Evolutionary conservation across 192 early-diverging fungal genomes (phyloP).

Genomic region (Gryganskiella cystojenkinii): DNA sequence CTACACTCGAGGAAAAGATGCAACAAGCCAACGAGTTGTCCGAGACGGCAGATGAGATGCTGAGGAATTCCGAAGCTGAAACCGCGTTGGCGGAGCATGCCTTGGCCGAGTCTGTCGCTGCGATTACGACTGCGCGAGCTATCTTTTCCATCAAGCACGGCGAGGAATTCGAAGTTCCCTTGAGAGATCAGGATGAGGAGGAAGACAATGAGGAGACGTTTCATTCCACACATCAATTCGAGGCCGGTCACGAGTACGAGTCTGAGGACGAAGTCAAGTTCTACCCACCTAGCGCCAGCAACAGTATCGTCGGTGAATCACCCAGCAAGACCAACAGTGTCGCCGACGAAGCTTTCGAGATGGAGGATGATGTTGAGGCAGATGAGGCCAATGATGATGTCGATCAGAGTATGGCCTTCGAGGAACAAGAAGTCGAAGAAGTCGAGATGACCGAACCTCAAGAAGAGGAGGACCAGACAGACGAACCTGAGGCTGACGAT

Average conservation of each 20-base stretch:
- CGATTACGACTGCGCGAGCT: too few relatives aligned
- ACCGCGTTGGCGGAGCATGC: too few relatives aligned
- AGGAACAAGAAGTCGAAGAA: not conserved
- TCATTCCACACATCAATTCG: constrained; percentile 27
- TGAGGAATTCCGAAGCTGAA: too few relatives aligned
- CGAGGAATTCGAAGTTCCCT: too few relatives aligned
- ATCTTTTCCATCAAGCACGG: too few relatives aligned
- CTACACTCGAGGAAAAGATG: too few relatives aligned
- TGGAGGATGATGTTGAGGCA: constrained; percentile 1
- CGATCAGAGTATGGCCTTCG: not conserved
- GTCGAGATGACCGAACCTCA: not conserved
- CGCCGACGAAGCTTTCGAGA: not conserved
- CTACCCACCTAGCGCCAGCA: constrained; percentile 36
- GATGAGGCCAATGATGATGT: not conserved
- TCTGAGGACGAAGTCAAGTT: constrained; percentile 30
- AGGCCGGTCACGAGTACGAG: not conserved
- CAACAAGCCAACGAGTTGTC: too few relatives aligned
- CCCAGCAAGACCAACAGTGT: not conserved
- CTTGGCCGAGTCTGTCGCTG: too few relatives aligned
- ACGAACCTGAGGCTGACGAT: not conserved
- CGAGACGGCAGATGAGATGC: too few relatives aligned
- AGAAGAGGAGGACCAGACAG: not conserved
- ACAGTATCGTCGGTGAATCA: too few relatives aligned
- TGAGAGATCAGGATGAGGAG: too few relatives aligned
- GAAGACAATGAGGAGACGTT: constrained; percentile 29